phyloP scores from a whole-genome alignment of 1,284 basidiomycete genomes.

The Marasmius fiardii region DNA sequence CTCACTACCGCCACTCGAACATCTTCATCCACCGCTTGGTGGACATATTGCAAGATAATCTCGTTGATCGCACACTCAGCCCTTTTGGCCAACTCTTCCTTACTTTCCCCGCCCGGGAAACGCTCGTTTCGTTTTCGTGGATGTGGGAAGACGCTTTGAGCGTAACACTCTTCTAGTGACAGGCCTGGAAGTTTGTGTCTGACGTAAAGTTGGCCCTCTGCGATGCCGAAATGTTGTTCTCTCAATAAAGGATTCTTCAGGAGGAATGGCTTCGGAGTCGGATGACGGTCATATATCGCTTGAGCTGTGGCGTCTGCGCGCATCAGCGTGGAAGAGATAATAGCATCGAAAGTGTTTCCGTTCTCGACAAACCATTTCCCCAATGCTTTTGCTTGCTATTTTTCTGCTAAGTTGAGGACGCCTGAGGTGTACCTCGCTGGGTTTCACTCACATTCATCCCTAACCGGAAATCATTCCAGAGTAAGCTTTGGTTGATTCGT shows the following conservation, averaged over 20 bases:
- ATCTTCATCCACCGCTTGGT: conserved; percentile 34
- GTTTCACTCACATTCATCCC: conserved; percentile 64
- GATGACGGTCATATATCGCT: conserved; percentile 50
- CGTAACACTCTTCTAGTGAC: conserved; percentile 49
- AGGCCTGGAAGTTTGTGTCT: conserved; percentile 27
- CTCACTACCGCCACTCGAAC: conserved; percentile 71
- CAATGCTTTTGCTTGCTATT: conserved; percentile 80
- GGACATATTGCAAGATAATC: conserved; percentile 59
- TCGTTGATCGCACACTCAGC: conserved; percentile 58
- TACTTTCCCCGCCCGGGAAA: conserved; percentile 74
- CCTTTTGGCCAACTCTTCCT: conserved; percentile 63
- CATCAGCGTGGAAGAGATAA: conserved; percentile 79
- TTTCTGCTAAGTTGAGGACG: background rate
- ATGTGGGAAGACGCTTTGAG: conserved; percentile 48
- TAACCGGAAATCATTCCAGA: conserved; percentile 23
- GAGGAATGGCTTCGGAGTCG: conserved; percentile 52
- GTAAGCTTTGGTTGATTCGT: background rate
- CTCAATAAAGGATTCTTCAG: conserved; percentile 49
- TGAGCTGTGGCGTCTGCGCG: conserved; percentile 74
- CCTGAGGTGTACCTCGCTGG: conserved; percentile 7
- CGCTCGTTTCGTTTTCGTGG: conserved; percentile 45
- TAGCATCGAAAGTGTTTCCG: conserved; percentile 55
- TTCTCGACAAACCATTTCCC: conserved; percentile 58
- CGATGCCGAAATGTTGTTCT: conserved; percentile 73
- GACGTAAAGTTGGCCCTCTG: conserved; percentile 62